Base-by-base conservation (phyloP, 495 filamentous ascomycete species). In the Jackrogersella minutella region DNA sequence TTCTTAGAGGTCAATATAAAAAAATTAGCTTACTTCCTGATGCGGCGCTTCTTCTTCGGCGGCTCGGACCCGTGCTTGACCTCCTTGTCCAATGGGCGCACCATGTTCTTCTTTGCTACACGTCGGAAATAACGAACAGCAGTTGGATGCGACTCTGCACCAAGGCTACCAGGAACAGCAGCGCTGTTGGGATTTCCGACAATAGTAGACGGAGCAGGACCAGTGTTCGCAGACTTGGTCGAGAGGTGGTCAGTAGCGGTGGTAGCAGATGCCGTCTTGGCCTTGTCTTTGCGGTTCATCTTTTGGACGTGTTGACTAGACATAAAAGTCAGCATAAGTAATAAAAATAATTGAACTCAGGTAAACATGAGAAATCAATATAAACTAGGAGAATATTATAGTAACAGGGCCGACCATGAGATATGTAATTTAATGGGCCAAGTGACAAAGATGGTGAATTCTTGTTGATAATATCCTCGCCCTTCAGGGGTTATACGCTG, bases 251-350 rank as follows among this genome's bases (percentile, higher is more conserved):
- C n/a, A n/a, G n/a, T n/a, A n/a, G n/a, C n/a, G n/a, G n/a, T n/a
- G n/a, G n/a, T n/a, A n/a, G n/a, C n/a, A n/a, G n/a, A n/a, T n/a
- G n/a, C n/a, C n/a, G n/a, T n/a, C n/a, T n/a, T n/a, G n/a, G n/a
- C n/a, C n/a, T n/a, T n/a, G n/a, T 43, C 17, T 36, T 37, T 19
- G 6, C 56, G 10, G 17, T 40, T 50, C 31, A 66, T 16, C 24
- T 50, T 49, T 14, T 66, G 63, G 3, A 51, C n/a, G 11, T 60
- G 63, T 30, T 66, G 63, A 30, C 63, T 66, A 54, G 14, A 26
- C n/a, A 59, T 16, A 7, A 13, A 40, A 50, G 50, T 66, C 58
- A 66, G 63, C 56, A 24, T 36, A 3, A 34, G 1, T 16, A 0
- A 21, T 3, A 5, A 54, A 46, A 8, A 5, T 36, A 40, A 3